These are phyloP conservation scores for Periconia sp. DNA, from an alignment of 2,329 filamentous ascomycete species.

Conservation along the genomic window DNA sequence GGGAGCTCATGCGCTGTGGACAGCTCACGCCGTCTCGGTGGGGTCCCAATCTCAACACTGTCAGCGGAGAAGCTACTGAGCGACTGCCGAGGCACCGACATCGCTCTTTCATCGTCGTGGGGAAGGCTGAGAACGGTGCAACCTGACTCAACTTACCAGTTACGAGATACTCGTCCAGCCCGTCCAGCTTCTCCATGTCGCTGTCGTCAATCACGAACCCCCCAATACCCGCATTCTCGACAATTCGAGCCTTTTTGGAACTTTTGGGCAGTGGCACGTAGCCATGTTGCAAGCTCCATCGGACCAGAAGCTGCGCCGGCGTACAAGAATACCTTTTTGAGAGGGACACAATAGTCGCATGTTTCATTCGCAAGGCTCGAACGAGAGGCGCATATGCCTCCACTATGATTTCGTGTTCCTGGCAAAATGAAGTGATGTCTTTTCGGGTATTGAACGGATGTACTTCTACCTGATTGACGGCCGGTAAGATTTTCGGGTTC, in stretches of 20 bases:
- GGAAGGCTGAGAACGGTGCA: not conserved
- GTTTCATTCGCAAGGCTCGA: constrained; percentile 71
- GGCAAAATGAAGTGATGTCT: constrained; percentile 70
- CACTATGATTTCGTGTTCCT: constrained; percentile 70
- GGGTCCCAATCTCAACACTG: constrained; percentile 53
- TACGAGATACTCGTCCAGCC: constrained; percentile 73
- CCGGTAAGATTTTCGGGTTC: constrained; percentile 67
- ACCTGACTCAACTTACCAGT: constrained; percentile 50
- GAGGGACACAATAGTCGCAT: constrained; percentile 67
- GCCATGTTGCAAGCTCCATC: constrained; percentile 79
- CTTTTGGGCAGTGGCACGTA: constrained; percentile 79
- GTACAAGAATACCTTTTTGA: constrained; percentile 73
- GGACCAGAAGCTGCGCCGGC: constrained; percentile 75
- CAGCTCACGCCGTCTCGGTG: constrained; percentile 47
- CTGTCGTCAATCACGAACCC: constrained; percentile 65
- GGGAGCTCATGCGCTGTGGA: too few species aligned
- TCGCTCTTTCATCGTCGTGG: constrained; percentile 11
- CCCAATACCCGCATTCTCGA: constrained; percentile 68
- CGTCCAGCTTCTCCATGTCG: constrained; percentile 70
- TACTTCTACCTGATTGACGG: constrained; percentile 80
- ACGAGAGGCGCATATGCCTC: constrained; percentile 83
- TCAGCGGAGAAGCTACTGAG: constrained; percentile 17
- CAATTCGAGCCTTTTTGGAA: constrained; percentile 64
- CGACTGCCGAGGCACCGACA: constrained; percentile 10
- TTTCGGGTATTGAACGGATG: constrained; percentile 81